Base-by-base conservation (phyloP, 2,329 filamentous ascomycete genomes). In the Exophiala xenobiotica region DNA sequence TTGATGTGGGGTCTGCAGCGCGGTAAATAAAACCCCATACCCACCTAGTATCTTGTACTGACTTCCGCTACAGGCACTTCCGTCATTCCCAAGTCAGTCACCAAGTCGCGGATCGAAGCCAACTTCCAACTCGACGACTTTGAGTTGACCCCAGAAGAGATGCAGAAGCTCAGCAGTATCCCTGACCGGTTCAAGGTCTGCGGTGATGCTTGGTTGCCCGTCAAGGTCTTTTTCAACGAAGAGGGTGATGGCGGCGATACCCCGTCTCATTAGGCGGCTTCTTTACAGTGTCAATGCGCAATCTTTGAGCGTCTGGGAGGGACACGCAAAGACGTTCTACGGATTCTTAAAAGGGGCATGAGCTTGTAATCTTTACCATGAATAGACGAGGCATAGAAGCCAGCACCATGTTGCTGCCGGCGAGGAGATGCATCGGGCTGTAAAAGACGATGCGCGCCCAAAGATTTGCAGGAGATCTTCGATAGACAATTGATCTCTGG, bases 61-160 rank as follows among this genome's bases (percentile, higher is more conserved):
- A 50, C 40, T 16, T 29, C 3, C 22, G 29, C 18, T n/a, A n/a
- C 46, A 66, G 88, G 86, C 53, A 89, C 85, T 76, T 87, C 82
- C 59, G 88, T 95, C 46, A 90, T 95, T 63, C 89, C 89, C 64
- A 95, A 95, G 79, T 87, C 81, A 46, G 86, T 91, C 52, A 90
- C 81, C 60, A 79, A 83, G 60, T 76, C 76, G 46, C 81, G 89
- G 35, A 90, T 95, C 64, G 77, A 87, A 70, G 80, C 75, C 57
- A 95, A 95, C 78, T 88, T 83, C 62, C 80, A 86, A 68, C 76
- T 88, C 46, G 81, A 90, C 68, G 87, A 85, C 46, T 92, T 84
- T 82, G 75, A 81, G 53, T 72, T 95, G 69, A 85, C 80, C 3
- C 78, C 79, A 3, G 87, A 88, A 40, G 89, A 95, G 74, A 69